These are phyloP conservation scores for Thozetella sp. DNA, from an alignment of 495 filamentous ascomycete genomes.

Conservation along the genomic window DNA sequence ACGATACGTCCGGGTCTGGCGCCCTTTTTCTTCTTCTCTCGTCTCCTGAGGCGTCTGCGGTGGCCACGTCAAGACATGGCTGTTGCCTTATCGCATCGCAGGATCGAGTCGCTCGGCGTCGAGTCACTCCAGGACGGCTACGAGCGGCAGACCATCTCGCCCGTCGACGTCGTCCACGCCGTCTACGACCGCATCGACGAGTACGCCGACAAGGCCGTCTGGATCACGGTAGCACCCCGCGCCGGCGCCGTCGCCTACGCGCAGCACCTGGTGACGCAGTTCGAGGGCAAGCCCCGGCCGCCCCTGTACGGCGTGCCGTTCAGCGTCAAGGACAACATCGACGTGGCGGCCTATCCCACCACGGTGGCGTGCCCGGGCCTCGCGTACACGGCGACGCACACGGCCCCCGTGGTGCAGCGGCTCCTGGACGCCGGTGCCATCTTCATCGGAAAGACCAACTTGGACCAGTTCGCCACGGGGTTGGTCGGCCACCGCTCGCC, in stretches of 20 bases:
- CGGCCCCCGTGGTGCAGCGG: slow-evolving; percentile 27
- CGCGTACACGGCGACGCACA: slow-evolving; percentile 30
- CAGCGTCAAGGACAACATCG: slow-evolving; percentile 19
- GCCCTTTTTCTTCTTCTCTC: too few relatives aligned
- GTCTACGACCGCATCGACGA: neutral
- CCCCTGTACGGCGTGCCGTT: slow-evolving; percentile 15
- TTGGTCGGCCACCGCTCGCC: slow-evolving; percentile 16
- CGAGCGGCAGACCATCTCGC: neutral
- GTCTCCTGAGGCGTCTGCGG: neutral
- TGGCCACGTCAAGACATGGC: neutral
- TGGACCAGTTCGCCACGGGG: slow-evolving; percentile 67
- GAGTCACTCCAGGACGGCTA: neutral
- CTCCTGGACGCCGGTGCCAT: slow-evolving; percentile 49
- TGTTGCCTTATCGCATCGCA: neutral
- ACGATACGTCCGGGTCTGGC: too few relatives aligned
- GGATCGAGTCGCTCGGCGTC: neutral
- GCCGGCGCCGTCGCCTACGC: neutral
- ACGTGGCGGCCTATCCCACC: slow-evolving; percentile 51
- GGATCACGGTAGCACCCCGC: neutral
- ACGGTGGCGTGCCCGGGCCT: slow-evolving; percentile 37
- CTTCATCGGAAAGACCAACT: slow-evolving; percentile 64
- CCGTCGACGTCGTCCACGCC: neutral
- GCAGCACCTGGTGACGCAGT: neutral
- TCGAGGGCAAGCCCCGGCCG: neutral
- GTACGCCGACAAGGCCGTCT: slow-evolving; percentile 1